Evolutionary conservation across 2,329 filamentous ascomycete genomes (phyloP), one percentile per base, ranked within the genome.

Genomic region (Fusarium newnesense): DNA sequence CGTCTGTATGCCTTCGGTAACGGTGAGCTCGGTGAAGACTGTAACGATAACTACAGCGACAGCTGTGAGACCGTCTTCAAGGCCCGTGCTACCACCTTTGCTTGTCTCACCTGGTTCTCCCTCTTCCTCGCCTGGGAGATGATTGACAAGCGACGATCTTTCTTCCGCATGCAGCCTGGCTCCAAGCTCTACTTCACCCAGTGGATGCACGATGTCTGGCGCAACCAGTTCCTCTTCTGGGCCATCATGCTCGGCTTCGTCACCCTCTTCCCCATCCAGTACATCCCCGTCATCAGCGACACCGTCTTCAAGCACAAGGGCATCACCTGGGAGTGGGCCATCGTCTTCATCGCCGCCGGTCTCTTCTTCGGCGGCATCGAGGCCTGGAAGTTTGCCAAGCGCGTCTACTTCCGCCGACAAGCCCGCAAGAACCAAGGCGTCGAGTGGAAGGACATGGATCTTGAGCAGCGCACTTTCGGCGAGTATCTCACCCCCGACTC

Each of bases 101-200:
- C 91, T 37, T 92, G 89, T 73, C 85, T 94, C 59, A 94, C 92
- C 1, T 94, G 92, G 92, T 92, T 92, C 75, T 91, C 92, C 1
- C 87, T 94, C 24, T 93, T 94, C 84, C 85, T 94, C 9, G 93
- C 93, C 1, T 95, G 93, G 93, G 92, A 95, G 80, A 92, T 94
- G 87, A 86, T 94, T 67, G 87, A 93, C 76, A 88, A 92, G 82
- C 90, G 92, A 28, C 89, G 91, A 47, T 91, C 89, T 12, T 93
- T 95, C 84, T 94, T 95, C 87, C 87, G 88, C 76, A 93, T 94
- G 89, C 88, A 93, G 76, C 90, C 91, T 1, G 84, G 85, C 21
- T 88, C 86, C 30, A 89, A 87, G 76, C 83, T 83, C 64, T 89
- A 90, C 78, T 86, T 91, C 64, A 91, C 89, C 1, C 89, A 92